Conservation (phyloP, 1,284 basidiomycete genomes). For the Inonotus obliquus region DNA sequence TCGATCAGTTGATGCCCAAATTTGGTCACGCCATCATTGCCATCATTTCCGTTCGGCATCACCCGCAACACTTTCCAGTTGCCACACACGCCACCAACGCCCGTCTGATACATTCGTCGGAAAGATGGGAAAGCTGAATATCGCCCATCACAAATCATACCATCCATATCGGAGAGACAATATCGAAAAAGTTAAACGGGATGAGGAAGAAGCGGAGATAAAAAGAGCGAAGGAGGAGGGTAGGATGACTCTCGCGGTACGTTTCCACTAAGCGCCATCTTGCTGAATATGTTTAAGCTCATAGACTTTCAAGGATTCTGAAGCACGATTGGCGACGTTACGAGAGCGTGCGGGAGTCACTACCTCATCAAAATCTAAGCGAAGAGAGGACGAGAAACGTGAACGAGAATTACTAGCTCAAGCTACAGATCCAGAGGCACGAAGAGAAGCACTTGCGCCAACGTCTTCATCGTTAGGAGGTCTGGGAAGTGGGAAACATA, state of each 20-base stretch:
- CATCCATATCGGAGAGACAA: slow-evolving; percentile 83
- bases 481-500: slow-evolving; percentile 39
- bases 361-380: slow-evolving; percentile 33
- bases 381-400: slow-evolving; percentile 36
- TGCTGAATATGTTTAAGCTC: neutral
- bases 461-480: slow-evolving; percentile 4
- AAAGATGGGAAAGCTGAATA: slow-evolving; percentile 75
- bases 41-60: too few relatives aligned
- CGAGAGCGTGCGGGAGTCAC: slow-evolving; percentile 51
- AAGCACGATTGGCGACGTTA: slow-evolving; percentile 68
- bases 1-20: too few relatives aligned
- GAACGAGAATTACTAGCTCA: slow-evolving; percentile 25
- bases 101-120: neutral
- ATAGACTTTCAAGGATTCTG: slow-evolving; percentile 53
- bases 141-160: slow-evolving; percentile 87
- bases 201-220: slow-evolving; percentile 74
- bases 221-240: slow-evolving; percentile 67
- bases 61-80: too few relatives aligned
- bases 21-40: too few relatives aligned
- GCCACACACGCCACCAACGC: too few relatives aligned
- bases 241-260: slow-evolving; percentile 62
- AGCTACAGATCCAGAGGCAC: slow-evolving; percentile 19
- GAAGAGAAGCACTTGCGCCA: slow-evolving; percentile 29
- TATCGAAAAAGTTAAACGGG: slow-evolving; percentile 69
- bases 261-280: slow-evolving; percentile 25